Percentiles rank a stretch among this genome's conserved stretches.
Conservation (phyloP, 139 green algal species). For the Coccomyxa sp. region DNA sequence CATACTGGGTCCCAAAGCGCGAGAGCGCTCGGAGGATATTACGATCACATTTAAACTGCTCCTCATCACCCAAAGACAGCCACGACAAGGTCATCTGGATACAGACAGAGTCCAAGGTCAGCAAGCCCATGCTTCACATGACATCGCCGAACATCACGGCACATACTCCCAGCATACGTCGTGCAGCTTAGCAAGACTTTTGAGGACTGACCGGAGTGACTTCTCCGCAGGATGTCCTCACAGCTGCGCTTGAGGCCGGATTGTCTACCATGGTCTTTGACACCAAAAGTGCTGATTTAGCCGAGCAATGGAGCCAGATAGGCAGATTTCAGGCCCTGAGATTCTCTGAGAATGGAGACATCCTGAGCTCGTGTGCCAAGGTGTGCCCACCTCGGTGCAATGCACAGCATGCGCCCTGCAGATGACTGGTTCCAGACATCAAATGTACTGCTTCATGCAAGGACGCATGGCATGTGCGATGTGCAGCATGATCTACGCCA, state of each 20-base stretch:
- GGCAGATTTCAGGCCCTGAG: slow-evolving; percentile 17
- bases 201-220: not conserved
- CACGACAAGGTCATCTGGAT: slow-evolving; percentile 6
- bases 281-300: not conserved
- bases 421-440: too few species aligned
- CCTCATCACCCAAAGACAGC: not conserved
- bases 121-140: not conserved
- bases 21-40: too few species aligned
- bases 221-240: slow-evolving; percentile 25
- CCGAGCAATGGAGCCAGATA: slow-evolving; percentile 19
- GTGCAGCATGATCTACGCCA: not conserved
- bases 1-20: too few species aligned
- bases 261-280: slow-evolving; percentile 11
- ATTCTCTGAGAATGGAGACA: slow-evolving; percentile 7
- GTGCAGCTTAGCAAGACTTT: not conserved
- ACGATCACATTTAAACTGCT: not conserved
- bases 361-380: not conserved
- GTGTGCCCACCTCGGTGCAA: slow-evolving; percentile 13
- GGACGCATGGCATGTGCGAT: not conserved
- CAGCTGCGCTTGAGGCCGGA: slow-evolving; percentile 29
- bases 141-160: not conserved
- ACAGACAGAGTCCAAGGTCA: not conserved
- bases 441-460: not conserved
- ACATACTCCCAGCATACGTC: not conserved
- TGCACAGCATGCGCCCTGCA: not conserved